These are phyloP conservation scores for Sphaerulina musiva DNA, from an alignment of 2,329 filamentous ascomycete species.

Conservation along the genomic window DNA sequence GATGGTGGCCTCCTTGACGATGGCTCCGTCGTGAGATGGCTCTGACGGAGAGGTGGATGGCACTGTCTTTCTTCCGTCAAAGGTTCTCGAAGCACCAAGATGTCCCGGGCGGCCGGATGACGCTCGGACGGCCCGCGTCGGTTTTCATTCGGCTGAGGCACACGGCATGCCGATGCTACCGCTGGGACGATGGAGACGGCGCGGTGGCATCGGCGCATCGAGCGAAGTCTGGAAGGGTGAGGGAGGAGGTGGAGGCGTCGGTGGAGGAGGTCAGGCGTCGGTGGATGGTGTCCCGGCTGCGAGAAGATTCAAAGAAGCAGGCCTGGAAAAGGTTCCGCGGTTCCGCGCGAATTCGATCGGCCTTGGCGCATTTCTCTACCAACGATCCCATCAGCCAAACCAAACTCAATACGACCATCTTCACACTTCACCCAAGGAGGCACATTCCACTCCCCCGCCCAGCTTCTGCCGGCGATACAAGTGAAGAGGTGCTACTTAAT, in stretches of 20 bases:
- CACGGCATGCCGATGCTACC: background rate
- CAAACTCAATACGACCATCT: too few species aligned
- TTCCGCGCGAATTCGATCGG: too few species aligned
- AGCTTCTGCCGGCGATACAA: too few species aligned
- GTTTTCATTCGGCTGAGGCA: background rate
- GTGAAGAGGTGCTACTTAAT: too few species aligned
- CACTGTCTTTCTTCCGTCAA: background rate
- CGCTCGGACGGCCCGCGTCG: background rate
- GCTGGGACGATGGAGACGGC: background rate
- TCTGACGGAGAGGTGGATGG: background rate
- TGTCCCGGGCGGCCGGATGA: background rate
- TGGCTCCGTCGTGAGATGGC: background rate
- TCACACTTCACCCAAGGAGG: too few species aligned
- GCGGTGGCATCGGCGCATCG: background rate
- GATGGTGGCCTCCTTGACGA: background rate
- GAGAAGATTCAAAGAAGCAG: too few species aligned
- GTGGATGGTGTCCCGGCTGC: too few species aligned
- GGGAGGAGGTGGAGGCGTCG: background rate
- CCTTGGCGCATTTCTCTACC: too few species aligned
- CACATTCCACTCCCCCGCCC: too few species aligned
- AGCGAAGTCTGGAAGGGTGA: background rate
- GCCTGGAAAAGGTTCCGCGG: too few species aligned
- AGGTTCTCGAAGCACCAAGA: background rate
- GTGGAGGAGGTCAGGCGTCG: too few species aligned
- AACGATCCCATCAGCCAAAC: too few species aligned